Conservation (phyloP, 2,329 filamentous ascomycete genomes). For the Colletotrichum orchidophilum region DNA sequence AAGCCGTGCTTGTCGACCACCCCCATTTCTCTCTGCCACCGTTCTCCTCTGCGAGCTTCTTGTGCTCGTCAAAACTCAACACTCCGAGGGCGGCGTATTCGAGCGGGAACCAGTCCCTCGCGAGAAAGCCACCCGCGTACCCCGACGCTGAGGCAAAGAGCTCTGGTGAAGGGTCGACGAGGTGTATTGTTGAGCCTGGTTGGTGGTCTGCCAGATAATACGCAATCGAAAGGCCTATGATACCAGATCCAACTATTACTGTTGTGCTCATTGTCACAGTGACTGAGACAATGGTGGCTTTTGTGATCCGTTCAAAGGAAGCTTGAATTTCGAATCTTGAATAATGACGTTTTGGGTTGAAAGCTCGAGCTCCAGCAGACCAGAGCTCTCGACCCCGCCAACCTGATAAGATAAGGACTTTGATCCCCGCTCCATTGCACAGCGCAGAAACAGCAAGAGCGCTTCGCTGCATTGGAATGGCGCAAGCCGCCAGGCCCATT, state of each 20-base stretch:
- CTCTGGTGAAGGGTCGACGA: slow-evolving; percentile 57
- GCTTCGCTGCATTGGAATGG: slow-evolving; percentile 6
- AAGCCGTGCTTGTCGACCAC: slow-evolving; percentile 63
- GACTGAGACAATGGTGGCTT: accelerated
- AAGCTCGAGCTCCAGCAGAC: not conserved
- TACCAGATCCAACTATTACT: slow-evolving; percentile 74
- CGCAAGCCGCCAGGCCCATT: not conserved
- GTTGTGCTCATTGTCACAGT: slow-evolving; percentile 56
- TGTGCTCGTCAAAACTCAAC: slow-evolving; percentile 76
- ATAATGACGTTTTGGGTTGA: not conserved
- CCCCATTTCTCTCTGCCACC: slow-evolving; percentile 64
- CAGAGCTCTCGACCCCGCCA: not conserved
- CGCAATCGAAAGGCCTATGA: slow-evolving; percentile 76
- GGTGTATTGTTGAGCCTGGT: slow-evolving; percentile 52
- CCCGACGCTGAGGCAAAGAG: slow-evolving; percentile 81
- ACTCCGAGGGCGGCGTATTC: slow-evolving; percentile 66
- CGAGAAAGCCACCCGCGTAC: slow-evolving; percentile 78
- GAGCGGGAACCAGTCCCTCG: slow-evolving; percentile 75
- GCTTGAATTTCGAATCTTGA: not conserved
- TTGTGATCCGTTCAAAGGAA: not conserved
- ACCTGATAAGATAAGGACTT: slow-evolving; percentile 5
- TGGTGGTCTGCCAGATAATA: slow-evolving; percentile 72
- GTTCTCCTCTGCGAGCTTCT: slow-evolving; percentile 67
- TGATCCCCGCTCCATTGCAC: not conserved
- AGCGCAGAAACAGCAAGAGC: not conserved